Base-by-base conservation (phyloP, 2,329 filamentous ascomycete species). In the Xylaria digitata region DNA sequence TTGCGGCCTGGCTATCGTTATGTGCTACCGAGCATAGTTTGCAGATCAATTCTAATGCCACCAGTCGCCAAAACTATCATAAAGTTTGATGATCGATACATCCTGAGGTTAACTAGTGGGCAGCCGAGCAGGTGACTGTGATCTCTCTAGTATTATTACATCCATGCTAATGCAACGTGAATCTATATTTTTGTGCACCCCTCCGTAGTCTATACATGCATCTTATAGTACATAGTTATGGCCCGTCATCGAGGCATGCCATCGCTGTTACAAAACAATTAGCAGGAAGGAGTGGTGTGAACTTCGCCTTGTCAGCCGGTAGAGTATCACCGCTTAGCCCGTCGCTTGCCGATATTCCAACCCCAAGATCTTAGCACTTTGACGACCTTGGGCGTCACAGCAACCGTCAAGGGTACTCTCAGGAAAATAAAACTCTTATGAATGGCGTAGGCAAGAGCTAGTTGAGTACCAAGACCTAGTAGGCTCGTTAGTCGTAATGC, bases 361-460 rank as follows among this genome's bases (percentile, higher is more conserved):
- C 96, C 96, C 93, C 95, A 97, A 13, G 88, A 86, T 70, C 95
- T 85, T 32, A 99, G 83, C 13, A 89, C 87, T 80, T 93, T 96
- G 75, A 97, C 96, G n/a, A 98, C 90, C 80, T 96, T 97, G 1
- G 96, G 96, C 8, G 93, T 94, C 40, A 98, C 85, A 2, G 94
- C 95, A 13, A 93, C 94, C 0, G 96, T 96, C 70, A 98, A 82
- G 8, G 96, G 96, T 9, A 99, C 93, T n/a, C 96, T 89, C 71
- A 98, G 80, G 80, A 99, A 97, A 75, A 99, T 97, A 79, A 98
- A 93, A 73, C 92, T 96, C 82, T 99, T 99, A 85, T 99, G 96
- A 65, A 99, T 93, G 32, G 95, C 95, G 77, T 99, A 99, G 13
- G 96, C 96, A 55, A 99, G 86, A 17, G 93, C 94, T 34, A 99